A percentile compares a stretch with the other conserved stretches of the same genome.
Evolutionary conservation across 2,329 filamentous ascomycete species (phyloP).

Genomic region (Monosporascus sp.): DNA sequence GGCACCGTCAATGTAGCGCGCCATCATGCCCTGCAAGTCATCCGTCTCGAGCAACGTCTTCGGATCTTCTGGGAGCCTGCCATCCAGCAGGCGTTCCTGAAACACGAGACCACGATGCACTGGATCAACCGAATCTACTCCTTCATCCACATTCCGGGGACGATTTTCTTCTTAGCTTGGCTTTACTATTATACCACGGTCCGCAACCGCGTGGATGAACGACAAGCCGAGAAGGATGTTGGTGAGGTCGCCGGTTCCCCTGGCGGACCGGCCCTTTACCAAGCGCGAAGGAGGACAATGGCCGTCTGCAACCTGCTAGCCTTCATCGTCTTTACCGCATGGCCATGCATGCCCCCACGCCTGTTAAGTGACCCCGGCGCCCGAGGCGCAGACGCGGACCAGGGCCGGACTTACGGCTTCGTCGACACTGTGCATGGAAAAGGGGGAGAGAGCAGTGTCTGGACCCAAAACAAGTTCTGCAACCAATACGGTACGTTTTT

Average conservation of each 20-base stretch:
- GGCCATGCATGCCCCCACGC: slow-evolving; percentile 60
- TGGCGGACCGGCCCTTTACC: slow-evolving; percentile 45
- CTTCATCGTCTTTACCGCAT: slow-evolving; percentile 57
- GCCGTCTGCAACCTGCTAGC: slow-evolving; percentile 57
- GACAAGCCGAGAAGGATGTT: slow-evolving; percentile 3
- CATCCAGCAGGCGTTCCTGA: slow-evolving; percentile 39
- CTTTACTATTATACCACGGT: slow-evolving; percentile 68
- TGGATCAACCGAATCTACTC: slow-evolving; percentile 71
- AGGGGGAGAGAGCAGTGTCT: slow-evolving; percentile 60
- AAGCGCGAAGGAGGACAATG: slow-evolving; percentile 53
- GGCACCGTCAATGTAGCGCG: slow-evolving; percentile 64
- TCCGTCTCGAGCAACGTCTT: slow-evolving; percentile 59
- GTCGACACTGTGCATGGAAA: slow-evolving; percentile 54
- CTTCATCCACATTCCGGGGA: slow-evolving; percentile 74
- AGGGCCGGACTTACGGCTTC: slow-evolving; percentile 57
- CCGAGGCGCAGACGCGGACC: slow-evolving; percentile 46
- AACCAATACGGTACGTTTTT: slow-evolving; percentile 61
- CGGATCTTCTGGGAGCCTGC: slow-evolving; percentile 60
- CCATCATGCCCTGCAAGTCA: slow-evolving; percentile 61
- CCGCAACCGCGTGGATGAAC: slow-evolving; percentile 22
- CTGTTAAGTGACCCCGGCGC: slow-evolving; percentile 53
- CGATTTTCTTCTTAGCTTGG: slow-evolving; percentile 60
- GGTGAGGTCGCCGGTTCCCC: slow-evolving; percentile 13
- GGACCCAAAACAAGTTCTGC: slow-evolving; percentile 66
- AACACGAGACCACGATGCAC: slow-evolving; percentile 51